Conservation (phyloP, 805 yeast species). For the Ogataea nitratoaversa region DNA sequence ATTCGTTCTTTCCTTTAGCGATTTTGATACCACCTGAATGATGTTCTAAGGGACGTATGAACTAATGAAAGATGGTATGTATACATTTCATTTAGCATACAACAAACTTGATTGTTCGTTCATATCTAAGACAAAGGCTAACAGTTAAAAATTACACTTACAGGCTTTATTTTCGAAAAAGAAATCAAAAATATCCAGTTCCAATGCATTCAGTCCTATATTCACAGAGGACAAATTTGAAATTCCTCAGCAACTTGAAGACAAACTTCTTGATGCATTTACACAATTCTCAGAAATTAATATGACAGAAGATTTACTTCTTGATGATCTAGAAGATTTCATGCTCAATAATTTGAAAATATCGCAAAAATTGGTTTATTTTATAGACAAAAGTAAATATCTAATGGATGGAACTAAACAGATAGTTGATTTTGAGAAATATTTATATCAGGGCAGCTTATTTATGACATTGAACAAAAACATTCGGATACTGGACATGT, state of each 20-base stretch:
- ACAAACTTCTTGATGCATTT: conserved; percentile 39
- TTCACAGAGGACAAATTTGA: conserved; percentile 17
- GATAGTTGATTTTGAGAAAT: conserved; percentile 45
- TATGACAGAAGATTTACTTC: conserved; percentile 34
- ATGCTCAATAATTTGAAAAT: conserved; percentile 26
- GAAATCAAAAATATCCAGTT: conserved; percentile 1
- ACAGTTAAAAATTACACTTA: no score
- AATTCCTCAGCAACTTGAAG: conserved; percentile 42
- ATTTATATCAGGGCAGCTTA: conserved; percentile 37
- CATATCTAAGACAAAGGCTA: no score
- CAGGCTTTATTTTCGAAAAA: not conserved
- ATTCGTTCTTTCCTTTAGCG: no score
- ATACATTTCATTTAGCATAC: no score
- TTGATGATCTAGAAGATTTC: conserved; percentile 27
- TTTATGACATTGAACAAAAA: conserved; percentile 34
- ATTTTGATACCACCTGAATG: no score
- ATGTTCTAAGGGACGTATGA: no score
- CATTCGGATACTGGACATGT: conserved; percentile 30
- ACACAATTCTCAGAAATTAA: conserved; percentile 36
- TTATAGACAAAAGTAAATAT: conserved; percentile 28
- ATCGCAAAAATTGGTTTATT: conserved; percentile 27
- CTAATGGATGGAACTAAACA: conserved; percentile 35
- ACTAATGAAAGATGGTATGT: not conserved
- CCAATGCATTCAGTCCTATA: conserved; percentile 17
- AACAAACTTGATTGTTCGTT: no score